phyloP scores from a whole-genome alignment of 1,284 basidiomycete species.

The Laetiporus sulphureus region DNA sequence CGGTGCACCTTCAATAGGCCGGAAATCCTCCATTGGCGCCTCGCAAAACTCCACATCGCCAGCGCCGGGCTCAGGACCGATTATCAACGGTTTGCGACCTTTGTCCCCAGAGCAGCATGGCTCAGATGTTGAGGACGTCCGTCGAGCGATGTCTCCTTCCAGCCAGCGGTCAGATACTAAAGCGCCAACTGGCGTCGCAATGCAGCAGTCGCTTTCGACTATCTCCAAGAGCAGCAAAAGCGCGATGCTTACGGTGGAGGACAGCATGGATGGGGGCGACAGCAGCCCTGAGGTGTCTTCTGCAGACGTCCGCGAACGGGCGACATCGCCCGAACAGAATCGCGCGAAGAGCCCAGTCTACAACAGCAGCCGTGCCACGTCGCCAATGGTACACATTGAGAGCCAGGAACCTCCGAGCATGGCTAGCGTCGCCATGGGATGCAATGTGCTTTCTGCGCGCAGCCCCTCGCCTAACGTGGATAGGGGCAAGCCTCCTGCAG shows the following conservation, averaged over 20 bases:
- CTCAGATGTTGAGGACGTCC: slow-evolving; percentile 46
- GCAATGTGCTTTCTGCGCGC: slow-evolving; percentile 47
- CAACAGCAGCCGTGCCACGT: slow-evolving; percentile 43
- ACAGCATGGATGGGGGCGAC: slow-evolving; percentile 46
- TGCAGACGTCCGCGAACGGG: slow-evolving; percentile 39
- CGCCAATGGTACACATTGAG: slow-evolving; percentile 36
- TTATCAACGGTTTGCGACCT: slow-evolving; percentile 36
- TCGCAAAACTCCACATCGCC: slow-evolving; percentile 15
- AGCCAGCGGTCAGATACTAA: slow-evolving; percentile 31
- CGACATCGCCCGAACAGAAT: slow-evolving; percentile 45
- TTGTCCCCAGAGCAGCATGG: slow-evolving; percentile 47
- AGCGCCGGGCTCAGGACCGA: not conserved
- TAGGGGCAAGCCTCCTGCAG: slow-evolving; percentile 45
- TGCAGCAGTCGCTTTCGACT: slow-evolving; percentile 28
- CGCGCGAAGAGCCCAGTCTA: slow-evolving; percentile 55
- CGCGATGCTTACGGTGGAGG: slow-evolving; percentile 58
- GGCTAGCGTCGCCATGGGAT: slow-evolving; percentile 43
- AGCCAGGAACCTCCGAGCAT: slow-evolving; percentile 40
- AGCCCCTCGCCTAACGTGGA: slow-evolving; percentile 56
- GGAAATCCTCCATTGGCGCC: slow-evolving; percentile 35
- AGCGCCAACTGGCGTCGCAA: slow-evolving; percentile 38
- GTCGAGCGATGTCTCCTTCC: slow-evolving; percentile 60
- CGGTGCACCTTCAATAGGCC: slow-evolving; percentile 28
- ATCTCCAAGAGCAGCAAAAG: slow-evolving; percentile 39
- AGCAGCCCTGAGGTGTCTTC: slow-evolving; percentile 40